phyloP scores from a whole-genome alignment of 164 flowering plant genomes.

The Vitis cinerea region DNA sequence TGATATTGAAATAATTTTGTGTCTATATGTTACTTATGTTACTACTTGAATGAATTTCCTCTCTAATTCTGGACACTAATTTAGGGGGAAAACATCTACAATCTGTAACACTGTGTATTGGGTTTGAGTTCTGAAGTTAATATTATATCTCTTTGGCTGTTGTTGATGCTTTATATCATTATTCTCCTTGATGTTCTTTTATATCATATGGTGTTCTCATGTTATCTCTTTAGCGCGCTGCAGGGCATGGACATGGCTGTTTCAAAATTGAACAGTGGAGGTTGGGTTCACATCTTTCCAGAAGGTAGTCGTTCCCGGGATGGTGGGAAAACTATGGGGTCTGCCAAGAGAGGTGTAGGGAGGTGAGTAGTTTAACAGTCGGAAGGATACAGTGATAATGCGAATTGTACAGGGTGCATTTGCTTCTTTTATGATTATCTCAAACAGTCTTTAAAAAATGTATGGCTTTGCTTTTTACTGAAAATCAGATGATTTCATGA shows the following conservation, averaged over 20 bases:
- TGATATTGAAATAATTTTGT: no score
- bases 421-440: background rate
- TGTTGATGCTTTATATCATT: no score
- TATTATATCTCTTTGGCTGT: no score
- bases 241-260: slow-evolving; percentile 96
- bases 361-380: slow-evolving; percentile 47
- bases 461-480: background rate
- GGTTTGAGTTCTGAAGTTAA: no score
- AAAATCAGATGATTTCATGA: background rate
- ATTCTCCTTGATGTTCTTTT: no score
- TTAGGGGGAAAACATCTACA: no score
- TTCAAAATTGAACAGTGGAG: slow-evolving; percentile 81
- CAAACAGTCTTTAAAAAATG: background rate
- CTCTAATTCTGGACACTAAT: no score
- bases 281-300: slow-evolving; percentile 98
- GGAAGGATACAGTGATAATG: background rate
- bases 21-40: no score
- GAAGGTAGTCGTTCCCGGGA: slow-evolving; percentile 98
- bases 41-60: no score
- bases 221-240: slow-evolving; percentile 3
- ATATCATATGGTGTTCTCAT: background rate
- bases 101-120: no score
- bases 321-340: slow-evolving; percentile 87
- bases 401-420: background rate
- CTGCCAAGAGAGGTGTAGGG: slow-evolving; percentile 90